phyloP scores from a whole-genome alignment of 768 basidiomycete genomes.

The Amanita polypyramis region DNA sequence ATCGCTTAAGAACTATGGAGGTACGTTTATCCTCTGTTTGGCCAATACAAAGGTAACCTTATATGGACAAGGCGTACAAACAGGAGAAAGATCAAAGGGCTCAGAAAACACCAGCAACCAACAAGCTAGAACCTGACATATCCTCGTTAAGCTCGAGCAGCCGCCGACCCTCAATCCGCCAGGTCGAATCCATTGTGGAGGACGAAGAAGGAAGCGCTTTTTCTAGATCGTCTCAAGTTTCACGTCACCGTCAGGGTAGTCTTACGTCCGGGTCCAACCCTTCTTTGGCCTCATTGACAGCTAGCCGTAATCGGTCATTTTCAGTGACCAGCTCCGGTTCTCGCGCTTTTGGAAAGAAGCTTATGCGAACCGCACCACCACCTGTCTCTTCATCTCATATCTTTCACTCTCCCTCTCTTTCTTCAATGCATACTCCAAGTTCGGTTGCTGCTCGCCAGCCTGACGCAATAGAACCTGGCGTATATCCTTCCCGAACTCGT shows the following conservation, averaged over 20 bases:
- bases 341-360: constrained; percentile 17
- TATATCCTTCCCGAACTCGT: constrained; percentile 39
- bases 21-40: constrained; percentile 39
- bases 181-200: constrained; percentile 57
- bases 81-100: constrained; percentile 53
- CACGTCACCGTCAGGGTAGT: constrained; percentile 22
- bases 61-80: constrained; percentile 48
- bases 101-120: constrained; percentile 24
- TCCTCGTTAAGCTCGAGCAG: constrained; percentile 20
- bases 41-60: constrained; percentile 17
- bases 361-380: constrained; percentile 21
- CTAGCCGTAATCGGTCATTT: constrained; percentile 28
- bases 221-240: constrained; percentile 17
- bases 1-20: constrained; percentile 89
- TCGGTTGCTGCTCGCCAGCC: constrained; percentile 11
- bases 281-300: constrained; percentile 19
- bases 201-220: constrained; percentile 44
- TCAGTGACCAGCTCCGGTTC: constrained; percentile 27
- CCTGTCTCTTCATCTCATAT: constrained; percentile 21
- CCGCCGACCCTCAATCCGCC: constrained; percentile 35
- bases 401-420: constrained; percentile 14
- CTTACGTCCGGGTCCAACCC: constrained; percentile 8
- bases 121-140: constrained; percentile 25
- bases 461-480: constrained; percentile 16
- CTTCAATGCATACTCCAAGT: constrained; percentile 14